These are phyloP conservation scores for Pascua sp. DNA, from an alignment of 1,284 basidiomycete species.

Conservation along the genomic window DNA sequence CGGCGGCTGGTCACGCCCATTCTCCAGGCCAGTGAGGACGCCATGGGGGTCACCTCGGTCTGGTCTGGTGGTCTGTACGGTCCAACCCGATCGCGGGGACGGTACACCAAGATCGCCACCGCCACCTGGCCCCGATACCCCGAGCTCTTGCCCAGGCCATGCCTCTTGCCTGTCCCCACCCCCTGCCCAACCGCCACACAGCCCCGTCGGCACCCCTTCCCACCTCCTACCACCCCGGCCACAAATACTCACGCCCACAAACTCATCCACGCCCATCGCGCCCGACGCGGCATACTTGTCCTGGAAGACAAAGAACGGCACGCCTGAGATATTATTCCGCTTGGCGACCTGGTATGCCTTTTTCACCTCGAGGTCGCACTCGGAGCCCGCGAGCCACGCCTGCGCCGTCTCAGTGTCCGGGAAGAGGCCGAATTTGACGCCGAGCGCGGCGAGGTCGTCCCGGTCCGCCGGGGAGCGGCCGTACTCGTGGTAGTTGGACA, in stretches of 20 bases:
- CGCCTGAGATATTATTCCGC: conserved; percentile 49
- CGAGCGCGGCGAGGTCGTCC: conserved; percentile 39
- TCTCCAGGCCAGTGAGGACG: too few relatives aligned
- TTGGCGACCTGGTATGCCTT: conserved; percentile 37
- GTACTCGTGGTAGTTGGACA: conserved; percentile 47
- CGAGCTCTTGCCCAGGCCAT: too few relatives aligned
- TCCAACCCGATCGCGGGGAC: too few relatives aligned
- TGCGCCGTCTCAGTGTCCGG: conserved; percentile 25
- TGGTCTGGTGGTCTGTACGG: too few relatives aligned
- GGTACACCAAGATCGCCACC: too few relatives aligned
- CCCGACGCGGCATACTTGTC: conserved; percentile 48
- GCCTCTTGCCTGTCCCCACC: too few relatives aligned
- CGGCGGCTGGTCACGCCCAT: too few relatives aligned
- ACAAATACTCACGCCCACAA: conserved; percentile 46
- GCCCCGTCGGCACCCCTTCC: too few relatives aligned
- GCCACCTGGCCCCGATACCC: too few relatives aligned
- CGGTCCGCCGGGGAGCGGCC: conserved; percentile 43
- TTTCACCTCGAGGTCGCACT: conserved; percentile 39
- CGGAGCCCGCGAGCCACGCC: conserved; percentile 35
- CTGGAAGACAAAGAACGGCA: conserved; percentile 52
- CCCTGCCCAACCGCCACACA: background rate
- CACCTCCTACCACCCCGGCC: background rate
- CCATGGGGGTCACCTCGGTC: too few relatives aligned
- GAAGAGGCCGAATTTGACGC: conserved; percentile 46
- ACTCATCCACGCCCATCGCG: conserved; percentile 52